Evolutionary conservation across 495 filamentous ascomycete genomes (phyloP), one percentile per base, ranked within the genome.

Genomic region (Aspergillus heteromorphus): DNA sequence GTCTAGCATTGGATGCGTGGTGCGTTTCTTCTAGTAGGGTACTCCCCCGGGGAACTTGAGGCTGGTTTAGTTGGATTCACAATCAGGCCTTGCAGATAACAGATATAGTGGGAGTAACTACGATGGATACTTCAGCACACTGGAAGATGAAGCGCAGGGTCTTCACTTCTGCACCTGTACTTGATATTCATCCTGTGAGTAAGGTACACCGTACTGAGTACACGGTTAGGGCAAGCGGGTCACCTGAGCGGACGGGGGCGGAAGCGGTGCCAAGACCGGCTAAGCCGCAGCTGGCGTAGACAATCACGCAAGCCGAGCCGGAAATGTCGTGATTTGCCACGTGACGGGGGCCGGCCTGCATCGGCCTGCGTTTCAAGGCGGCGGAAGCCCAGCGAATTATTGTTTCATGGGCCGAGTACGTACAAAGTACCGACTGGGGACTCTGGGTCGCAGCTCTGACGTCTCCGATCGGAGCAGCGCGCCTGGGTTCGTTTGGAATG

Each of bases 251-350:
- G 43, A n/a, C 13, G 29, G 21, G 21, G 13, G 34, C 34, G 34
- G 34, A 38, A 38, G 10, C 34, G 34, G 41, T 11, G 34, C 51
- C 29, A 52, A 38, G 48, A 48, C 6, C 14, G 4, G 29, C 56
- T 56, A 48, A 6, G 2, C 45, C 49, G 9, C 1, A 18, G 25
- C 14, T 14, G 41, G 57, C 36, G 21, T 49, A 36, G 43, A 17
- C 23, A 55, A 68, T 60, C 65, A 65, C 65, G 65, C 63, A 64
- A 68, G 53, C 53, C 50, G 36, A 34, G 48, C 49, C 49, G 55
- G 20, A 51, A 45, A 68, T 68, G 65, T 65, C 65, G 65, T 65
- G 62, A 65, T 67, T 47, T 14, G 17, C 9, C 49, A 50, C 53
- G 42, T 53, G 51, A 54, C 21, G 19, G 34, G 30, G 2, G 23